Evolutionary conservation across 2,329 filamentous ascomycete species (phyloP).

Genomic region (Ampelomyces quisqualis): DNA sequence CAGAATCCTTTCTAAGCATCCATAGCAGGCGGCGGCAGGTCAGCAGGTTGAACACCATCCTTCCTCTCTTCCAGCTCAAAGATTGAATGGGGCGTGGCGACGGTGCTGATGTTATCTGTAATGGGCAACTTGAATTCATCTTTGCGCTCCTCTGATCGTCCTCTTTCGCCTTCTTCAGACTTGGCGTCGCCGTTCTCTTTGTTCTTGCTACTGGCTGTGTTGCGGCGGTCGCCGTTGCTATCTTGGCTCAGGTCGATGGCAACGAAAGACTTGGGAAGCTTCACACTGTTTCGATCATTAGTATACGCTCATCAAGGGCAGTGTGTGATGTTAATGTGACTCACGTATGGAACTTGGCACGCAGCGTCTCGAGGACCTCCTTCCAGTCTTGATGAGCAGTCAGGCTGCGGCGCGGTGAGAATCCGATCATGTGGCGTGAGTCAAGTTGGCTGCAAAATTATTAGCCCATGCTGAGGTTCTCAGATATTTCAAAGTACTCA

Average conservation of each 20-base stretch:
- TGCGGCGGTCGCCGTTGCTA: constrained; percentile 41
- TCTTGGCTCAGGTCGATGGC: constrained; percentile 54
- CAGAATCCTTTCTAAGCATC: constrained; percentile 6
- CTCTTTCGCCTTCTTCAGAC: constrained; percentile 17
- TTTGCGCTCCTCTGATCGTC: constrained; percentile 20
- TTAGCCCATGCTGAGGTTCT: constrained; percentile 15
- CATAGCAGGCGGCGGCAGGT: constrained; percentile 12
- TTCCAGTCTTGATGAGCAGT: constrained; percentile 95
- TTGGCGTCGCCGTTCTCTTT: constrained; percentile 23
- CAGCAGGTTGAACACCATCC: constrained; percentile 2
- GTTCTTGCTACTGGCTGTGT: constrained; percentile 10
- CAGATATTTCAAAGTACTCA: constrained; percentile 19
- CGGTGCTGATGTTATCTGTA: constrained; percentile 5
- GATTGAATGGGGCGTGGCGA: constrained; percentile 1
- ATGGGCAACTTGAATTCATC: constrained; percentile 7
- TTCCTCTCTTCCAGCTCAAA: constrained; percentile 5
- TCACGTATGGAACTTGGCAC: constrained; percentile 93
- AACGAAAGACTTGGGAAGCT: constrained; percentile 54
- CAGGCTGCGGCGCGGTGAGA: constrained; percentile 82
- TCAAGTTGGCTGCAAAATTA: constrained; percentile 66
- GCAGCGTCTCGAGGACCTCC: constrained; percentile 90
- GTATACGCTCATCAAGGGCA: background rate
- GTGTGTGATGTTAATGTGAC: constrained; percentile 37
- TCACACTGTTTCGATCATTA: constrained; percentile 42
- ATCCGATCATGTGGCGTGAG: constrained; percentile 93